Conservation (phyloP, 1,139 yeast genomes). For the Zygosaccharomyces pseudobailii region DNA sequence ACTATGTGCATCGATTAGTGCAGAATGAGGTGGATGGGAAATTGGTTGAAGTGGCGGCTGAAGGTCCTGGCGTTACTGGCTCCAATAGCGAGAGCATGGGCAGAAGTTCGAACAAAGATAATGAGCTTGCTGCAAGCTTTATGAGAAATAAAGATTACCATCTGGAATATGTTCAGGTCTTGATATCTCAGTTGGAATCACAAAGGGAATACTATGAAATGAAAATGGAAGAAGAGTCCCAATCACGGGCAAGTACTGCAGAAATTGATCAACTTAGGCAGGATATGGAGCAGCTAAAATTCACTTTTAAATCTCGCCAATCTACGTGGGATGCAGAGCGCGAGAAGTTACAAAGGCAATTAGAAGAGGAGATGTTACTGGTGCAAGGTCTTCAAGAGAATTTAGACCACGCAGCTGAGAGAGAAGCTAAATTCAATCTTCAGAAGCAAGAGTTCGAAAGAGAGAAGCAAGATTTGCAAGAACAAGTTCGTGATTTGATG, state of each 20-base stretch:
- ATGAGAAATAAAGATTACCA: constrained; percentile 53
- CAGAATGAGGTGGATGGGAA: constrained; percentile 86
- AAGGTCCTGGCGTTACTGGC: constrained; percentile 2
- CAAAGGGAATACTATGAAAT: constrained; percentile 81
- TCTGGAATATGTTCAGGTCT: constrained; percentile 71
- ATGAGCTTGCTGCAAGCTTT: constrained; percentile 28
- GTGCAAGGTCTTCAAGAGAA: constrained; percentile 55
- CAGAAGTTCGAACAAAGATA: constrained; percentile 16
- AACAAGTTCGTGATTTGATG: constrained; percentile 78
- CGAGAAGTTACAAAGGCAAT: constrained; percentile 30
- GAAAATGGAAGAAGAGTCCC: constrained; percentile 41
- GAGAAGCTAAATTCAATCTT: constrained; percentile 35
- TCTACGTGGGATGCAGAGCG: constrained; percentile 7
- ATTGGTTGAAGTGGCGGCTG: constrained; percentile 55
- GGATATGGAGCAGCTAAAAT: constrained; percentile 27
- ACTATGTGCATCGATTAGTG: constrained; percentile 80
- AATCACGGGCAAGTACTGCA: background rate
- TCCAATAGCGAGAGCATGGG: background rate
- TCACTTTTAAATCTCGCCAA: constrained; percentile 24
- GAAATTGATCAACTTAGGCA: constrained; percentile 15
- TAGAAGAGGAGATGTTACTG: constrained; percentile 47
- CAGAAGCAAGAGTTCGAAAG: constrained; percentile 27
- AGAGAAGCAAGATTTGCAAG: constrained; percentile 52
- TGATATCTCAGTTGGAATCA: constrained; percentile 80
- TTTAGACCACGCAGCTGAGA: constrained; percentile 44